Evolutionary conservation across 495 filamentous ascomycete species (phyloP).

Genomic region (Penicillium silybi): DNA sequence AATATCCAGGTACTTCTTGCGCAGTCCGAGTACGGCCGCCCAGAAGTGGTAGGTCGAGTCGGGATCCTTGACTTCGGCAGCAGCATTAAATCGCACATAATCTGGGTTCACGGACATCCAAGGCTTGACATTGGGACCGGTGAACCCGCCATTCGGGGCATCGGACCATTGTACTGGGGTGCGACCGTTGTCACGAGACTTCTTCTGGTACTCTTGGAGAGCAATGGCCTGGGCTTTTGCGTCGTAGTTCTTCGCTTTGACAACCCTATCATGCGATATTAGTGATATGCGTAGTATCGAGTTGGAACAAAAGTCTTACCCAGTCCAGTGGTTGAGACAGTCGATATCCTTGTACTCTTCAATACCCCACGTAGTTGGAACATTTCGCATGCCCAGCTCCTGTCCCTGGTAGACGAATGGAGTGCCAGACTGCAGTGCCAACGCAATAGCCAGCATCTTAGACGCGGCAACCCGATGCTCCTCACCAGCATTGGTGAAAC

Average conservation of each 20-base stretch:
- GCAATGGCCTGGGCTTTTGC: constrained; percentile 29
- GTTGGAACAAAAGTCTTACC: constrained; percentile 20
- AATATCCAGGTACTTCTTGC: constrained; percentile 51
- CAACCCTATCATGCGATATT: constrained; percentile 20
- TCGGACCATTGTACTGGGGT: constrained; percentile 53
- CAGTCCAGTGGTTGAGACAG: constrained; percentile 59
- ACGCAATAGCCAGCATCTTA: constrained; percentile 61
- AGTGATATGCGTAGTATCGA: neutral
- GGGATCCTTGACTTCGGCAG: constrained; percentile 40
- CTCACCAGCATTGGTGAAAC: constrained; percentile 50
- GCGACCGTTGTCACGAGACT: constrained; percentile 54
- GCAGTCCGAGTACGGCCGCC: constrained; percentile 46
- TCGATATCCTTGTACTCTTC: constrained; percentile 72
- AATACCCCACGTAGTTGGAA: constrained; percentile 59
- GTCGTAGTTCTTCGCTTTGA: constrained; percentile 33
- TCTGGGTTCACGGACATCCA: constrained; percentile 62
- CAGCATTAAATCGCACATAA: constrained; percentile 48
- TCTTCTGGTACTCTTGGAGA: constrained; percentile 45
- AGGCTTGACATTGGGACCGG: constrained; percentile 45
- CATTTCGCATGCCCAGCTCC: constrained; percentile 72
- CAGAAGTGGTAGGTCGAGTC: constrained; percentile 51
- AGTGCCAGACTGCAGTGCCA: constrained; percentile 60
- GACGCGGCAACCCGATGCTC: constrained; percentile 43
- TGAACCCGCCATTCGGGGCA: constrained; percentile 50
- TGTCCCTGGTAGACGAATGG: constrained; percentile 75